Base-by-base conservation (phyloP, 371 early-diverging fungal genomes). In the Mucor plumbeus region DNA sequence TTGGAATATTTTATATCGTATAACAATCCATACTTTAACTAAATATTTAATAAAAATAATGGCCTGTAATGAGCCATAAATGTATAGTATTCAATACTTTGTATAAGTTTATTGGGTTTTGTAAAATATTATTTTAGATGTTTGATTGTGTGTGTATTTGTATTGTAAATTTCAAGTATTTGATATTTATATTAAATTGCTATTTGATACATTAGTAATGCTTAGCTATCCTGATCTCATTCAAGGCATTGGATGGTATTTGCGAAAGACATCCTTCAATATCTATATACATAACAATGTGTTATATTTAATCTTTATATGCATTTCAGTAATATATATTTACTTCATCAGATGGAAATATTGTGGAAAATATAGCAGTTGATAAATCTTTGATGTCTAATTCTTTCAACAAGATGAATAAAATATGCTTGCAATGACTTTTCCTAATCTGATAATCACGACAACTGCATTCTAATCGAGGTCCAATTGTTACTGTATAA, bases 341-440 rank as follows among this genome's bases (percentile, higher is more conserved):
- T 60, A 71, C 72, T 19, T 67, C 7, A 15, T 64, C 57, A 48
- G 64, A 34, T 11, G 68, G 72, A 21, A 10, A 36, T 6, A 68
- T 17, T 26, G 65, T 72, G 7, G 14, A 9, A 15, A 65, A 72
- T 9, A 72, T 19, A 3, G 7, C 15, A 15, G 33, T 34, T n/a
- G 21, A 53, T 1, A 58, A 41, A 19, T 72, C 56, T 7, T 15
- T 13, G 6, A 57, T 13, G 7, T 62, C 43, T 3, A 72, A n/a
- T 33, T 72, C 65, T 36, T 62, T 58, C 36, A 40, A 36, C 8
- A 72, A 9, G 35, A 68, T 48, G 19, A 40, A 72, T 1, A 72
- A 38, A 15, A 72, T 68, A 33, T 72, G 72, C 33, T 72, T 72
- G 40, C 72, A 72, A 38, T 72, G 72, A 11, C 33, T 36, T 0